These are phyloP conservation scores for Logfia minima DNA, from an alignment of 129 eudicot genomes.

Conservation along the genomic window DNA sequence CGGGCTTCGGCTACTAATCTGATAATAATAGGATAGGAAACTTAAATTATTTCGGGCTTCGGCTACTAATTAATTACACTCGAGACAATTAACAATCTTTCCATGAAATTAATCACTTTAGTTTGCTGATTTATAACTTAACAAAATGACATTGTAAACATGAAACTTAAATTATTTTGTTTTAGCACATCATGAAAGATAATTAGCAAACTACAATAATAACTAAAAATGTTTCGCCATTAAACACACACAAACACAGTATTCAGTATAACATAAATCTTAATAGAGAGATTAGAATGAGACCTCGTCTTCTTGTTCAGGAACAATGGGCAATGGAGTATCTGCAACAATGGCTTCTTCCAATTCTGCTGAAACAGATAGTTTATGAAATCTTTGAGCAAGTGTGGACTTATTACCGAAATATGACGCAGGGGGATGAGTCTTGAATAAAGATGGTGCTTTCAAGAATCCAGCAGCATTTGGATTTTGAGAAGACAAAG, in stretches of 20 bases:
- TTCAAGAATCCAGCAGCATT: constrained; percentile 34
- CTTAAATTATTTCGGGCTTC: no score
- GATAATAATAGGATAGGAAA: no score
- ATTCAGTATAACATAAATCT: background rate
- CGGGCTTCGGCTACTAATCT: no score
- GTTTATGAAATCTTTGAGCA: constrained; percentile 33
- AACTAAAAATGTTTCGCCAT: background rate
- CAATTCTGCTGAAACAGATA: constrained; percentile 13
- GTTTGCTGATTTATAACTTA: background rate
- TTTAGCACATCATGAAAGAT: background rate
- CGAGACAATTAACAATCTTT: background rate
- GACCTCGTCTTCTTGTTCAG: constrained; percentile 3
- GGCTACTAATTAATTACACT: background rate
- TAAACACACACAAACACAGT: background rate
- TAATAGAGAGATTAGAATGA: background rate
- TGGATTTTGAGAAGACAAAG: constrained; percentile 42
- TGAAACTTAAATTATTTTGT: background rate
- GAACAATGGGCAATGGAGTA: background rate
- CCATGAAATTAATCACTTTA: background rate
- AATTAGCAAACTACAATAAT: background rate
- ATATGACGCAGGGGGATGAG: constrained; percentile 30
- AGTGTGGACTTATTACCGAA: constrained; percentile 29
- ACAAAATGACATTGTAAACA: background rate
- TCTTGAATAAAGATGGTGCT: constrained; percentile 33
- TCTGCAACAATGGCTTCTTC: background rate